Evolutionary conservation across 257 asterid genomes (phyloP).

Genomic region (Craterostigma plantagineum): DNA sequence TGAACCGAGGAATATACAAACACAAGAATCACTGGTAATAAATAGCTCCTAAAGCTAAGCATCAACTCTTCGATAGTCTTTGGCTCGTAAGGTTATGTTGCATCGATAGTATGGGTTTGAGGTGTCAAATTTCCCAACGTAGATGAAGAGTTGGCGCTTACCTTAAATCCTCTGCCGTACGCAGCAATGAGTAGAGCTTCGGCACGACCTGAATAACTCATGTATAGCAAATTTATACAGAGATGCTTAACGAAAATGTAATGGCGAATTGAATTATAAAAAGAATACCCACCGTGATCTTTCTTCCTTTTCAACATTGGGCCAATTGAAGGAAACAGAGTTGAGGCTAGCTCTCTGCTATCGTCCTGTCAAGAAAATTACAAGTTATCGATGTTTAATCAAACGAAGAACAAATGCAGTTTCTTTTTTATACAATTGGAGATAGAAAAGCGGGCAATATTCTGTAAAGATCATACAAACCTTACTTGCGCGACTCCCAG

Average conservation of each 20-base stretch:
- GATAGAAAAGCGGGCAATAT: neutral
- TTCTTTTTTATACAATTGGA: too few species aligned
- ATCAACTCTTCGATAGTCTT: too few species aligned
- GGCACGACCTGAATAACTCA: slow-evolving; percentile 36
- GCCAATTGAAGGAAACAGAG: slow-evolving; percentile 41
- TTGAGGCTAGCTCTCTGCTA: slow-evolving; percentile 50
- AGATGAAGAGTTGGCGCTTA: slow-evolving; percentile 9
- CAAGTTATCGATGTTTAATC: too few species aligned
- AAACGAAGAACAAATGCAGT: too few species aligned
- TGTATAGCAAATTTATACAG: too few species aligned
- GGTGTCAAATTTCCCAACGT: slow-evolving; percentile 8
- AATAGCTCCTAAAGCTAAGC: too few species aligned
- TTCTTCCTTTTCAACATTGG: slow-evolving; percentile 42
- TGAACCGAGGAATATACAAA: too few species aligned
- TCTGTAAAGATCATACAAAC: slow-evolving; percentile 16
- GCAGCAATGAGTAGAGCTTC: slow-evolving; percentile 68
- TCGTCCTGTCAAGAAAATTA: slow-evolving; percentile 29
- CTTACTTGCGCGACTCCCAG: slow-evolving; percentile 32
- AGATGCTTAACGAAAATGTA: too few species aligned
- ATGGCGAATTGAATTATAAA: neutral
- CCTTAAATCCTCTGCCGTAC: slow-evolving; percentile 34
- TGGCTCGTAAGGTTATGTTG: neutral
- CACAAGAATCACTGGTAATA: too few species aligned
- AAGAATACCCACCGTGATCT: slow-evolving; percentile 35
- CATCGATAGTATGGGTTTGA: too few species aligned